A percentile compares a stretch with the other conserved stretches of the same genome.
These are phyloP conservation scores for Vaccinium darrowii DNA, from an alignment of 148 eudicot genomes.

Conservation along the genomic window DNA sequence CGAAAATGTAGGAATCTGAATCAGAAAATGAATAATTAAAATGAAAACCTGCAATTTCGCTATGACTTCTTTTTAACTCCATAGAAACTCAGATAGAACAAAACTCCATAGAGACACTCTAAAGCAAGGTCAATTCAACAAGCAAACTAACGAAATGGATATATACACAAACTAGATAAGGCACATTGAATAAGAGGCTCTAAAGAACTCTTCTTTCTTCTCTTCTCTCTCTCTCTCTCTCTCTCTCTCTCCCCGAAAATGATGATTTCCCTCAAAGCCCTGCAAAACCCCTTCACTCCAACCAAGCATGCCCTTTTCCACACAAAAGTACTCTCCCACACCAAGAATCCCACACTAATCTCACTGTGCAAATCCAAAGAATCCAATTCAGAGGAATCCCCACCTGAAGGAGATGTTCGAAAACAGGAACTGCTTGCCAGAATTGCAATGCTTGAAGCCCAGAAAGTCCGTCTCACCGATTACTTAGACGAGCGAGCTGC, in stretches of 20 bases:
- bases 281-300: conserved; percentile 45
- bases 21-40: not conserved
- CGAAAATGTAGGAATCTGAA: not conserved
- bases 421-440: conserved; percentile 74
- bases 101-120: not conserved
- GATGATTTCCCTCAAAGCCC: conserved; percentile 60
- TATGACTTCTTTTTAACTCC: too few relatives aligned
- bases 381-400: conserved; percentile 30
- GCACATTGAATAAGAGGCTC: conserved; percentile 26
- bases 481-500: conserved; percentile 74
- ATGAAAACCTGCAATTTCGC: not conserved
- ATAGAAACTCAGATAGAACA: too few relatives aligned
- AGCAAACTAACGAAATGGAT: too few relatives aligned
- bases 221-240: conserved; percentile 11
- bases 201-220: conserved; percentile 20
- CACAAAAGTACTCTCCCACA: conserved; percentile 20
- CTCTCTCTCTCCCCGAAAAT: conserved; percentile 15
- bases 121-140: not conserved
- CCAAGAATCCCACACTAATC: conserved; percentile 27
- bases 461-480: conserved; percentile 78
- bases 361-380: conserved; percentile 41
- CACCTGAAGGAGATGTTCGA: conserved; percentile 55
- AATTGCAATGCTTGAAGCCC: conserved; percentile 79
- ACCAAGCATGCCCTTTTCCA: conserved; percentile 32
- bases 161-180: conserved; percentile 25